Conservation (phyloP, 2,329 filamentous ascomycete genomes). For the Ophiostoma populinum region DNA sequence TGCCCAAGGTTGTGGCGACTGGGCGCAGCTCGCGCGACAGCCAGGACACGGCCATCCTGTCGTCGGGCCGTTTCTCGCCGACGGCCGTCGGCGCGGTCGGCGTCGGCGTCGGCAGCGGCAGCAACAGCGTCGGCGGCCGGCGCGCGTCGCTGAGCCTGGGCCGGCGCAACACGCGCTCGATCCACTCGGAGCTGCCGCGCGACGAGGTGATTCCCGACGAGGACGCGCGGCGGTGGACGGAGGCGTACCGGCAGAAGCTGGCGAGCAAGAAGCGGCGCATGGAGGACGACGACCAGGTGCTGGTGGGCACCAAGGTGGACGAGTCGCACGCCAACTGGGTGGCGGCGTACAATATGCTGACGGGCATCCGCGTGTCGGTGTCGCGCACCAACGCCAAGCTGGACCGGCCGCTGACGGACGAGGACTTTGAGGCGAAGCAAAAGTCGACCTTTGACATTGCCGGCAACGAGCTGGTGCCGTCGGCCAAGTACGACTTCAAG, state of each 20-base stretch:
- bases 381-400: conserved; percentile 94
- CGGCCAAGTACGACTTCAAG: conserved; percentile 99
- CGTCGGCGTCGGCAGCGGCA: conserved; percentile 35
- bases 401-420: conserved; percentile 74
- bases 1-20: conserved; percentile 48
- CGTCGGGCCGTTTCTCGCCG: conserved; percentile 71
- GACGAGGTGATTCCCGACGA: conserved; percentile 80
- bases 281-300: conserved; percentile 83
- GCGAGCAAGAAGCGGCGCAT: conserved; percentile 70
- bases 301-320: conserved; percentile 94
- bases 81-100: conserved; percentile 33
- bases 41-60: conserved; percentile 36
- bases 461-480: conserved; percentile 91
- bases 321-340: conserved; percentile 96
- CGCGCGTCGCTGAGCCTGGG: conserved; percentile 71
- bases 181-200: conserved; percentile 66
- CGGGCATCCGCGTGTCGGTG: conserved; percentile 91
- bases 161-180: conserved; percentile 65
- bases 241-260: conserved; percentile 79
- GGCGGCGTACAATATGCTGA: conserved; percentile 98
- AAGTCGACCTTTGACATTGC: conserved; percentile 99
- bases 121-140: conserved; percentile 30
- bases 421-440: conserved; percentile 84
- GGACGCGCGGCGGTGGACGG: conserved; percentile 80
- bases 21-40: conserved; percentile 54